These are phyloP conservation scores for Hymenoscyphus infarciens DNA, from an alignment of 2,329 filamentous ascomycete species.

Conservation along the genomic window DNA sequence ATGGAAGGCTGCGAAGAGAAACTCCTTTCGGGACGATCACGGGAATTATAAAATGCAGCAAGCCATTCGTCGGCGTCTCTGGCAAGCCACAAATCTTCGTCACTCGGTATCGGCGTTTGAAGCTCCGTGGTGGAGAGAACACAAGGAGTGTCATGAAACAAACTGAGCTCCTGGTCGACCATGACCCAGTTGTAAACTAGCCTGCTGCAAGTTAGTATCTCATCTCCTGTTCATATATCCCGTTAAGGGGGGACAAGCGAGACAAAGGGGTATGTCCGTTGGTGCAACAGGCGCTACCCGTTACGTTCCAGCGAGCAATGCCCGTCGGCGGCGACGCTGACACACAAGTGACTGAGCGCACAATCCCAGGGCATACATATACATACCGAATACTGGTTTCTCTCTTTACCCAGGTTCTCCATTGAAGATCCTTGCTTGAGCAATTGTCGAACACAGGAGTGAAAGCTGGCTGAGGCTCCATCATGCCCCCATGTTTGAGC, in stretches of 20 bases:
- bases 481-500: conserved; percentile 65
- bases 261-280: not conserved
- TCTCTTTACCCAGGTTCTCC: conserved; percentile 62
- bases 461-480: conserved; percentile 50
- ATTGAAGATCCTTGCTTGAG: conserved; percentile 47
- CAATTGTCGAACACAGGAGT: conserved; percentile 42
- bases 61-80: conserved; percentile 58
- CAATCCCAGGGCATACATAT: conserved; percentile 11
- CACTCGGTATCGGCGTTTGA: conserved; percentile 57
- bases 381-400: conserved; percentile 60
- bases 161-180: conserved; percentile 67
- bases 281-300: not conserved
- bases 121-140: conserved; percentile 64
- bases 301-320: conserved; percentile 4
- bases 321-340: conserved; percentile 6
- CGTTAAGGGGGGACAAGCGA: not conserved
- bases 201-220: conserved; percentile 38
- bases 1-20: conserved; percentile 45
- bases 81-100: conserved; percentile 61
- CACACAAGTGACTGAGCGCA: not conserved
- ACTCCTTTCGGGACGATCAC: conserved; percentile 44
- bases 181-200: conserved; percentile 74
- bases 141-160: conserved; percentile 62
- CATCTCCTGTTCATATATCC: not conserved
- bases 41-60: conserved; percentile 47